These are phyloP conservation scores for Heliocybe sulcata DNA, from an alignment of 1,284 basidiomycete genomes.

Conservation along the genomic window DNA sequence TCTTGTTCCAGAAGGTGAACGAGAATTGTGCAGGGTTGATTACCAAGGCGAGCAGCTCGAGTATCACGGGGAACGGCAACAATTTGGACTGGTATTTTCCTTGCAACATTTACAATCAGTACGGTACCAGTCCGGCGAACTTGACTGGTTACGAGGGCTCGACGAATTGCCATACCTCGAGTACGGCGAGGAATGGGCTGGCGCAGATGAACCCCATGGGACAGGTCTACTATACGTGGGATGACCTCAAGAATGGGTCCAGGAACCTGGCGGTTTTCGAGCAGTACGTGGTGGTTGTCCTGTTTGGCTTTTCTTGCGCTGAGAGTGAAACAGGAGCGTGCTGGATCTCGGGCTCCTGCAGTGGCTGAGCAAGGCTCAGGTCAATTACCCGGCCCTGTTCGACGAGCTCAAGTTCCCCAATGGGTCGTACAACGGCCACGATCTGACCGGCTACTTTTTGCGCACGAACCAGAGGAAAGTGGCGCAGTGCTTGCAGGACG, in stretches of 20 bases:
- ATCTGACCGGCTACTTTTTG: conserved; percentile 79
- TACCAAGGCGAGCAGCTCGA: conserved; percentile 60
- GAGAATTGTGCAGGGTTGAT: conserved; percentile 76
- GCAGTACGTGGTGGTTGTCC: conserved; percentile 48
- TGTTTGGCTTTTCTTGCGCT: conserved; percentile 8
- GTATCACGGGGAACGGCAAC: conserved; percentile 53
- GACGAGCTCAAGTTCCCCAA: conserved; percentile 68
- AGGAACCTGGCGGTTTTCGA: conserved; percentile 91
- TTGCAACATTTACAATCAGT: conserved; percentile 84
- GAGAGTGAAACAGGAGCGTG: conserved; percentile 60
- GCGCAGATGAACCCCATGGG: conserved; percentile 51
- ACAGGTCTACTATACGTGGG: conserved; percentile 92
- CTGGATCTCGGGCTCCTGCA: conserved; percentile 82
- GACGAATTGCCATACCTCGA: conserved; percentile 70
- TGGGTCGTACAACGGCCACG: conserved; percentile 73
- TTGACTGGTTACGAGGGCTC: conserved; percentile 55
- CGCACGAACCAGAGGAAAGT: conserved; percentile 59
- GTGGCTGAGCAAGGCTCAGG: conserved; percentile 75
- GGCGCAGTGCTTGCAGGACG: conserved; percentile 82
- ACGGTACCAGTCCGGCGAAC: conserved; percentile 59
- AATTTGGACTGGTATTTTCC: conserved; percentile 88
- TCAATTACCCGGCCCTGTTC: conserved; percentile 79
- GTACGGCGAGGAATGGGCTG: conserved; percentile 46
- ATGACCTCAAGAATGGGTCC: conserved; percentile 60
- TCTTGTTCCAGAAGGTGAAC: conserved; percentile 93